Base-by-base conservation (phyloP, 208 protist genomes). In the Trypanosoma brucei region DNA sequence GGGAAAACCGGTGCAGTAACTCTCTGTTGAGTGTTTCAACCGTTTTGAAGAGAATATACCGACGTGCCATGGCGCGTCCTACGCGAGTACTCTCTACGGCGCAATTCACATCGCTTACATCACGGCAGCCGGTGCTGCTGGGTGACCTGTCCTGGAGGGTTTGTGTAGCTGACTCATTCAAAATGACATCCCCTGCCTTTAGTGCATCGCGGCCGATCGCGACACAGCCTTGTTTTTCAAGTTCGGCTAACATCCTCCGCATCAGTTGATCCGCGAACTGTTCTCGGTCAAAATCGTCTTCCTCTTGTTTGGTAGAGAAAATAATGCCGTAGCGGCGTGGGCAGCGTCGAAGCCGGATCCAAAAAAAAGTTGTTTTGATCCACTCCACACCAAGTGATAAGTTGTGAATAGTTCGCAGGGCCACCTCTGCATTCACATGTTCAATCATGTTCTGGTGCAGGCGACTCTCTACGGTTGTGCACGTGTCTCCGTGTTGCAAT, bases 371-470 rank as follows among this genome's bases (percentile, higher is more conserved):
- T 34, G 91, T 93, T 62, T 88, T 83, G 9, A 93, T 78, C 93
- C 94, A 98, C 38, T 84, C 77, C 34, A 92, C 53, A 2, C 78
- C 91, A 3, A 78, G 68, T 34, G 63, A 45, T 42, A 93, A 85
- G 52, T 65, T 86, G 67, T 84, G 76, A 54, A 98, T 93, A 11
- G 87, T 97, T 4, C 87, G 71, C n/a, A 98, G 71, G 11, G 79
- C 85, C 9, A 98, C 85, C 63, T 98, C 92, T 1, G 94, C 94
- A 62, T 98, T 98, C 34, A 97, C 81, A 70, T 98, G 92, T 70
- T 97, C 94, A 54, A 96, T 88, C 76, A 97, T 87, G 56, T 88
- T 68, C 42, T 76, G 79, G 42, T 95, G 86, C 35, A 97, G 67
- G 7, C 80, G 78, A 67, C 84, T 92, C 56, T 95, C 88, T 11